Evolutionary conservation across 2,329 filamentous ascomycete genomes (phyloP), one percentile per base, ranked within the genome.

Genomic region (Fusarium pininemorale): DNA sequence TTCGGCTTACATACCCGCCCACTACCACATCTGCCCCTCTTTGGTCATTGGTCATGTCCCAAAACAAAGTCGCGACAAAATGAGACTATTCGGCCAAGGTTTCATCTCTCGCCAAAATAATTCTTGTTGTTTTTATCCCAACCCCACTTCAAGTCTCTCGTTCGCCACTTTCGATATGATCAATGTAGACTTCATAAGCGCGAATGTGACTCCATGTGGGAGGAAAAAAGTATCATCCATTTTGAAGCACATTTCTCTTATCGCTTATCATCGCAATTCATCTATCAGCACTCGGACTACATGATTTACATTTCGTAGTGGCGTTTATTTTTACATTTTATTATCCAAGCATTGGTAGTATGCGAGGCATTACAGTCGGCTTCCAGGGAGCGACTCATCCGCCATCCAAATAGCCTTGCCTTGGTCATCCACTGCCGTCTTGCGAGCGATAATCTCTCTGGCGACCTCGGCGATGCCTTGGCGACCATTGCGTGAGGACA

Each of bases 381-480:
- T 83, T 58, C 76, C 75, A n/a, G 81, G 47, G 39, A 60, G 48
- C 37, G 70, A 59, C 65, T 82, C 79, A 30, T 79, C 78, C 42
- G 61, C 69, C 18, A 80, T 38, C 85, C 86, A 87, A 60, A 75
- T 74, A 7, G 81, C 83, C 69, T 83, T 83, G 63, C 85, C 89
- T 41, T 86, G 77, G 16, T 80, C 79, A 39, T 85, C 83, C n/a
- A 80, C 79, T 37, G 75, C 82, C 15, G 90, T 92, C 81, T 90
- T 93, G 78, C 93, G 87, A 32, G 81, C 79, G 72, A 95, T 76
- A 35, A 95, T 90, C 80, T 95, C 93, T 57, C 86, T 78, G 8
- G 94, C 90, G 66, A 95, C 90, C 79, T 90, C 87, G 75, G 84
- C 85, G 47, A 94, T 89, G 50, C 93, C 93, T 77, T 93, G 90